Conservation (phyloP, 2,329 filamentous ascomycete species). For the Trematosphaeria pertusa region DNA sequence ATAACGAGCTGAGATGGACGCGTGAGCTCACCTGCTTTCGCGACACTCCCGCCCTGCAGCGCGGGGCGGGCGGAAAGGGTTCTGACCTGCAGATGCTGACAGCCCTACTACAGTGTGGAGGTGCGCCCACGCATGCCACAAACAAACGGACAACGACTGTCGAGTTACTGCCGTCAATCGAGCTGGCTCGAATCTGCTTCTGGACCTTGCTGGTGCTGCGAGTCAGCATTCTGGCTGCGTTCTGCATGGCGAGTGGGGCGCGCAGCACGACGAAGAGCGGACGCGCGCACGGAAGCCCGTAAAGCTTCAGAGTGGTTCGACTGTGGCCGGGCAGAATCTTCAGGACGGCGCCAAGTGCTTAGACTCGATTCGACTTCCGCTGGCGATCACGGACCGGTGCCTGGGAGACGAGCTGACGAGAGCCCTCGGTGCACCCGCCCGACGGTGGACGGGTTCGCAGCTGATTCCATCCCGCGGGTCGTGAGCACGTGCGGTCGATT, state of each 20-base stretch:
- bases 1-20: slow-evolving; percentile 7
- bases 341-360: no score
- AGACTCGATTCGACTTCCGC: no score
- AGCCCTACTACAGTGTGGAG: slow-evolving; percentile 20
- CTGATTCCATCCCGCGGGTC: background rate
- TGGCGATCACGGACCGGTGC: slow-evolving; percentile 2
- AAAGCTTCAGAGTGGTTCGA: no score
- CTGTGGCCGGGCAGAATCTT: no score
- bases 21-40: slow-evolving; percentile 30
- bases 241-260: no score
- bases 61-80: slow-evolving; percentile 26
- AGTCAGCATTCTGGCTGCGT: no score
- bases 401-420: slow-evolving; percentile 5
- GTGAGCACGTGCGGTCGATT: background rate
- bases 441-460: no score
- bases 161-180: no score
- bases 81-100: slow-evolving; percentile 26
- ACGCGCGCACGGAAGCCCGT: no score
- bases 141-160: background rate
- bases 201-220: background rate
- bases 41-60: slow-evolving; percentile 26
- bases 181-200: background rate
- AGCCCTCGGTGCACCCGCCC: no score
- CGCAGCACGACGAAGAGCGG: no score
- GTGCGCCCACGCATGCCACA: slow-evolving; percentile 9